These are phyloP conservation scores for Phycomyces nitens DNA, from an alignment of 192 early-diverging fungal species.

Conservation along the genomic window DNA sequence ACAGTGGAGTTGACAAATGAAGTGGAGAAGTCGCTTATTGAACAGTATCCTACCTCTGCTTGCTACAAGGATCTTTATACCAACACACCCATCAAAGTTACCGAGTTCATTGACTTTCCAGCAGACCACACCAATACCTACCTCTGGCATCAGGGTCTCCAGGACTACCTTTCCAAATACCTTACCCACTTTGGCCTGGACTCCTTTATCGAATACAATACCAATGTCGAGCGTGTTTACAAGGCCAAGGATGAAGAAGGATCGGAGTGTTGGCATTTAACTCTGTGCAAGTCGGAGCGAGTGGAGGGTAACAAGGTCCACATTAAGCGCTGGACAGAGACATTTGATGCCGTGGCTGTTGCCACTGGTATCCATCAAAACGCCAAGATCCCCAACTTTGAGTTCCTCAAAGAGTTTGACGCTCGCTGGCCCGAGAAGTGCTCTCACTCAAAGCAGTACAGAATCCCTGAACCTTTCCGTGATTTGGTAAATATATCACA, in stretches of 20 bases:
- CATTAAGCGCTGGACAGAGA: not conserved
- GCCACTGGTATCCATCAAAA: conserved; percentile 21
- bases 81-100: not conserved
- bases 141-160: conserved; percentile 3
- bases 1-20: conserved; percentile 11
- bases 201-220: conserved; percentile 16
- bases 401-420: conserved; percentile 12
- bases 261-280: conserved; percentile 3
- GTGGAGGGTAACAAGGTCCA: not conserved
- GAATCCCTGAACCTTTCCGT: conserved; percentile 7
- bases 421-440: conserved; percentile 17
- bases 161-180: conserved; percentile 18
- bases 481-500: conserved; percentile 12
- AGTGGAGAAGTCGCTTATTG: not conserved
- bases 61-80: conserved; percentile 13
- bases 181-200: conserved; percentile 4
- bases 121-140: not conserved
- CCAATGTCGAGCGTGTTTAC: conserved; percentile 13
- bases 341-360: conserved; percentile 17
- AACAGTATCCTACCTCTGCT: conserved; percentile 4
- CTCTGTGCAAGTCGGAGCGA: not conserved
- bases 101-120: not conserved
- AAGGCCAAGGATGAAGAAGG: conserved; percentile 5
- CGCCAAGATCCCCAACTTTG: conserved; percentile 8
- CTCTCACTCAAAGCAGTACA: conserved; percentile 25